Evolutionary conservation across 164 flowering plant species (phyloP), one percentile per base, ranked within the genome.

Genomic region (Malania oleifera): DNA sequence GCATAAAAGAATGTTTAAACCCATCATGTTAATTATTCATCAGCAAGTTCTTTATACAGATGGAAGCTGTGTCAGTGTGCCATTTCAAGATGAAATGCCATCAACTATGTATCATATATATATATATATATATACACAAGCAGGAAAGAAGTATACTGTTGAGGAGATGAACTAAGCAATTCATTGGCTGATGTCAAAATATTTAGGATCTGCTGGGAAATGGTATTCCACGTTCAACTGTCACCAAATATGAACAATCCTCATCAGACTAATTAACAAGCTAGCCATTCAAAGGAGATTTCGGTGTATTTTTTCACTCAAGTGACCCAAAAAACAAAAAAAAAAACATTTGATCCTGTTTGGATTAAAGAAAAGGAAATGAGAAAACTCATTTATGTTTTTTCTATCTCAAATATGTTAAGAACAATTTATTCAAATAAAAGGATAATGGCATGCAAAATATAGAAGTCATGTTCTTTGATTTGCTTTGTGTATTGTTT

Each of bases 221-320:
- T 77, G 77, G 62, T 70, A 77, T 35, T 77, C 80, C 70, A 77
- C 75, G 11, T 68, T 73, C 65, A 77, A 59, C 80, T 73, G 77
- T 64, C 31, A 56, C 28, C 5, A 43, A 11, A 50, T 39, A 52
- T 2, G 18, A 52, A 57, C n/a, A 31, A 2, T 5, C 40, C 23
- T 25, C 11, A 22, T 61, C 43, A 27, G 29, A 25, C 22, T 25
- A 52, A 48, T 12, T 19, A 9, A 23, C 29, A 25, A 25, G n/a
- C n/a, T n/a, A n/a, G n/a, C n/a, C n/a, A n/a, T n/a, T n/a, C n/a
- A n/a, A n/a, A n/a, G n/a, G n/a, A n/a, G n/a, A n/a, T n/a, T n/a
- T n/a, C n/a, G n/a, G n/a, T n/a, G n/a, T n/a, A n/a, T n/a, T n/a
- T n/a, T n/a, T n/a, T n/a, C n/a, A n/a, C n/a, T n/a, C n/a, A 8